Base-by-base conservation (phyloP, 2,329 filamentous ascomycete species). In the Sporothrix variecibatus region DNA sequence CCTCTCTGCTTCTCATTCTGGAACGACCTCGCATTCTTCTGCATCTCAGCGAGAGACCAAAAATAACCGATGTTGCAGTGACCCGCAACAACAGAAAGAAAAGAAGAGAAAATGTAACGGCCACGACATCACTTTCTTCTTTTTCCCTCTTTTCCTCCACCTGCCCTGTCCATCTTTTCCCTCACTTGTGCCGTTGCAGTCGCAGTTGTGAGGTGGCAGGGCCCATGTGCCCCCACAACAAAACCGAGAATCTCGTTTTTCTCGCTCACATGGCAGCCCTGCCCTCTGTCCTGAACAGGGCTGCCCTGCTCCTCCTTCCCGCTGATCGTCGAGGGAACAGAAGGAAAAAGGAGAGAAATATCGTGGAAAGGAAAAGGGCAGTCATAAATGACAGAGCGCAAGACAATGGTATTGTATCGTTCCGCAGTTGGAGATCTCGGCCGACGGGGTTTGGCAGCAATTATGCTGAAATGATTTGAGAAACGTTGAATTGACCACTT, bases 241-340 rank as follows among this genome's bases (percentile, higher is more conserved):
- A n/a, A n/a, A n/a, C n/a, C n/a, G n/a, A n/a, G n/a, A n/a, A n/a
- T n/a, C n/a, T n/a, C n/a, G n/a, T n/a, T n/a, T n/a, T n/a, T n/a
- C n/a, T 60, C 26, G 38, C 31, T 62, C 58, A 38, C 58, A 62
- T 62, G 58, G 58, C 58, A 62, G 58, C 58, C 58, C 58, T 62
- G 56, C 26, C 56, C 56, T n/a, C n/a, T n/a, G n/a, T n/a, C n/a
- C n/a, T n/a, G n/a, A n/a, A n/a, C n/a, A n/a, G n/a, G n/a, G n/a
- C n/a, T n/a, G n/a, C n/a, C n/a, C n/a, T n/a, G n/a, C n/a, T n/a
- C n/a, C 56, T 60, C 56, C 28, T 31, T 60, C 51, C 46, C 38
- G 38, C 15, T 17, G n/a, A 53, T 53, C n/a, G 51, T 53, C n/a
- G n/a, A 53, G 20, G n/a, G n/a, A n/a, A n/a, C n/a, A 26, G n/a